Percentiles rank a stretch among this genome's conserved stretches.
These are phyloP conservation scores for Bipolaris victoriae DNA, from an alignment of 2,329 filamentous ascomycete species.

Conservation along the genomic window DNA sequence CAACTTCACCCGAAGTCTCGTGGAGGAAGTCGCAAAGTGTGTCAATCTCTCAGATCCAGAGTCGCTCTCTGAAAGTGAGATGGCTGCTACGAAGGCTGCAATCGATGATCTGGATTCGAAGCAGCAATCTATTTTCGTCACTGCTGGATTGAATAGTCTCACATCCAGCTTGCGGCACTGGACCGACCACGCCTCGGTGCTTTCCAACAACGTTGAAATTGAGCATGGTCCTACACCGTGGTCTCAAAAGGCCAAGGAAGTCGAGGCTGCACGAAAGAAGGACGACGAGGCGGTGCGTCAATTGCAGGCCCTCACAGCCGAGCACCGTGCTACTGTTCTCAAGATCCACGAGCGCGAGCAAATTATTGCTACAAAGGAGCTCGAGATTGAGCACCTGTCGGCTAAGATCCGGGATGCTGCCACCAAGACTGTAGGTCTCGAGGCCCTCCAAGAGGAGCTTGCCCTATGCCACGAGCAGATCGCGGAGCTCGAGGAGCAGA, in stretches of 20 bases:
- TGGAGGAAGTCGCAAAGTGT: conserved; percentile 16
- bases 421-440: conserved; percentile 31
- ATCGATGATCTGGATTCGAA: conserved; percentile 17
- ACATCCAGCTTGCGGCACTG: conserved; percentile 55
- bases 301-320: conserved; percentile 77
- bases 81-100: conserved; percentile 4
- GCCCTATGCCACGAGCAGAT: conserved; percentile 29
- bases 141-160: conserved; percentile 9
- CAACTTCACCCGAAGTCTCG: conserved; percentile 22
- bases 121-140: conserved; percentile 6
- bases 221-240: conserved; percentile 79
- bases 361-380: conserved; percentile 61
- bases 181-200: conserved; percentile 61
- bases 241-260: conserved; percentile 78
- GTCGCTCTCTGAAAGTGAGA: conserved; percentile 4
- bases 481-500: conserved; percentile 23
- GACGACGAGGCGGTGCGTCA: conserved; percentile 86
- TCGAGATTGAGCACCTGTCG: conserved; percentile 92
- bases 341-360: conserved; percentile 78
- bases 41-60: conserved; percentile 13
- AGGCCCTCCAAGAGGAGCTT: conserved; percentile 31
- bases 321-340: conserved; percentile 74
- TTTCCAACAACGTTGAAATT: conserved; percentile 60
- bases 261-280: conserved; percentile 80
- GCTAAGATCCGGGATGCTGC: conserved; percentile 54